These are phyloP conservation scores for Boletus subcaerulescens DNA, from an alignment of 768 basidiomycete genomes.

Conservation along the genomic window DNA sequence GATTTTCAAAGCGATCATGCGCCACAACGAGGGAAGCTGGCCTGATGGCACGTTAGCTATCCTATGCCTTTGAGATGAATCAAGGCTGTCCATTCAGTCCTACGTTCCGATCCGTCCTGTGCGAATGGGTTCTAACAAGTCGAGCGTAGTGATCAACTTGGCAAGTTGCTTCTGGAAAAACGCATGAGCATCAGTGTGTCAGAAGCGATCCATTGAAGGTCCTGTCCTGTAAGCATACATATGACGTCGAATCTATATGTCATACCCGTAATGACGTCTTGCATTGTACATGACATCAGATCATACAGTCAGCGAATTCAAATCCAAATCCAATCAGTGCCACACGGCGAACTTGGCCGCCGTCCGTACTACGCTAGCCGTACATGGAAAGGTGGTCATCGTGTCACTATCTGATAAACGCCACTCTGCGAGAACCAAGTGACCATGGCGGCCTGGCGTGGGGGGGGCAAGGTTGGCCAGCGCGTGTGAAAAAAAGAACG, in stretches of 20 bases:
- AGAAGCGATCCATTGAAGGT: not conserved
- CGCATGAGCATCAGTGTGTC: slow-evolving; percentile 3
- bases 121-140: not conserved
- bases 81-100: not conserved
- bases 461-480: too few relatives aligned
- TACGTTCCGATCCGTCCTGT: not conserved
- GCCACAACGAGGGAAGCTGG: not conserved
- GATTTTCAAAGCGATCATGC: slow-evolving; percentile 9
- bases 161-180: not conserved
- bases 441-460: too few relatives aligned
- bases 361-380: too few relatives aligned
- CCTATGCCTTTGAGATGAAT: not conserved
- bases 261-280: not conserved
- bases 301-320: not conserved
- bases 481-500: too few relatives aligned
- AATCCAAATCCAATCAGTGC: not conserved
- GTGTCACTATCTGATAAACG: too few relatives aligned
- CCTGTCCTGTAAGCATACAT: too few relatives aligned
- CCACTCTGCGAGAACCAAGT: too few relatives aligned
- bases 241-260: not conserved
- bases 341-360: too few relatives aligned
- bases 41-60: not conserved
- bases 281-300: not conserved
- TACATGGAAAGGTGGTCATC: too few relatives aligned
- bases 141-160: not conserved